A percentile compares a stretch with the other conserved stretches of the same genome.
These are phyloP conservation scores for Colletotrichum tofieldiae DNA, from an alignment of 2,329 filamentous ascomycete species.

Conservation along the genomic window DNA sequence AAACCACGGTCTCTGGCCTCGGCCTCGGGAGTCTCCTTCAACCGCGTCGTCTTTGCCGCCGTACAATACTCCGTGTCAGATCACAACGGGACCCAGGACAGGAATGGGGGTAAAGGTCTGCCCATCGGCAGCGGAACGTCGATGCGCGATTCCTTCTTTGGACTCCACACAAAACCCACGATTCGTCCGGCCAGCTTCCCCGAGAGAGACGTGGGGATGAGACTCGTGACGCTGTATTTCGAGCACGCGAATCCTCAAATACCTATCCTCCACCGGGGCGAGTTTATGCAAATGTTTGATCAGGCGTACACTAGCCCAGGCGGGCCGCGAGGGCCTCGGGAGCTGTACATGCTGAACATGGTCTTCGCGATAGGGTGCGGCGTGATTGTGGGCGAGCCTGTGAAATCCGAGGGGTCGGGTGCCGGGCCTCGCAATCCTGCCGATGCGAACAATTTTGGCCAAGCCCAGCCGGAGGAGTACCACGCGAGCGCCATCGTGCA, in stretches of 20 bases:
- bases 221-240: slow-evolving; percentile 88
- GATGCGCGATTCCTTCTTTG: slow-evolving; percentile 97
- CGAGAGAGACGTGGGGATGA: slow-evolving; percentile 79
- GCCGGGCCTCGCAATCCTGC: slow-evolving; percentile 48
- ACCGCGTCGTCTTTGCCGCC: slow-evolving; percentile 92
- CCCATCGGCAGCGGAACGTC: slow-evolving; percentile 75
- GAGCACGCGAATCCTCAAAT: slow-evolving; percentile 98
- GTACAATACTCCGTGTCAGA: slow-evolving; percentile 81
- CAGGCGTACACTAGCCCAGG: slow-evolving; percentile 81
- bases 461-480: slow-evolving; percentile 92
- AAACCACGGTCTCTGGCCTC: slow-evolving; percentile 88
- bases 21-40: slow-evolving; percentile 93
- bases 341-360: slow-evolving; percentile 96
- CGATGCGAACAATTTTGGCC: slow-evolving; percentile 55
- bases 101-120: slow-evolving; percentile 60
- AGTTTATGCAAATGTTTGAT: slow-evolving; percentile 92
- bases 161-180: slow-evolving; percentile 90
- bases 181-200: slow-evolving; percentile 91
- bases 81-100: slow-evolving; percentile 69
- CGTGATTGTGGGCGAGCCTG: slow-evolving; percentile 83
- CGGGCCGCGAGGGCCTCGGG: slow-evolving; percentile 79
- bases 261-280: slow-evolving; percentile 88
- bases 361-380: slow-evolving; percentile 96
- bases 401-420: slow-evolving; percentile 63
- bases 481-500: slow-evolving; percentile 95